Base-by-base conservation (phyloP, 495 filamentous ascomycete genomes). In the Penicillium arizonense region DNA sequence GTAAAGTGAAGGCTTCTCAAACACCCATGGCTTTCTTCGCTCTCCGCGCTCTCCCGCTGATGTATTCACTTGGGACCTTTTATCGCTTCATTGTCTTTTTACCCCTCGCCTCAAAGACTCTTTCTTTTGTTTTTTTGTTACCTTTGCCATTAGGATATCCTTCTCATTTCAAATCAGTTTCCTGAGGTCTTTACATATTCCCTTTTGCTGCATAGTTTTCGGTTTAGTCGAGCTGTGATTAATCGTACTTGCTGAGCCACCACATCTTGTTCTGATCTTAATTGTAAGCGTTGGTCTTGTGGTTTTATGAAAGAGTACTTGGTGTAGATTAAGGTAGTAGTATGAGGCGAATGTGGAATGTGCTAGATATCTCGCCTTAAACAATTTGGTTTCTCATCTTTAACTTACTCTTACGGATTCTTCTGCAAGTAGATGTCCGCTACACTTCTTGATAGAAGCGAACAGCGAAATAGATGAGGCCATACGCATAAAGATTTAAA, bases 101-200 rank as follows among this genome's bases (percentile, higher is more conserved):
- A 38, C 49, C 32, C 42, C 36, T 36, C 37, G 16, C n/a, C 44
- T 16, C 40, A 44, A 44, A 44, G 35, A 24, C 35, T 16, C 50
- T 66, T 53, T 59, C 52, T 52, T 63, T 55, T 66, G 63, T 63
- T 50, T 40, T 40, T 11, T 36, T 47, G 30, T 35, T 36, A 18
- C 45, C 38, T 43, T 38, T 58, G 43, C 57, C 48, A 37, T 50
- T 64, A 63, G 63, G 63, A 66, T 66, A 63, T 66, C 63, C 63
- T 63, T 65, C 50, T 66, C 55, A 61, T 56, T 63, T 61, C 50
- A 44, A 44, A 52, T 33, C 9, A 28, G 41, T 38, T 44, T 52
- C 6, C 37, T 44, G 50, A 52, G 40, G 30, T 44, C 12, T 52
- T 44, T 24, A 11, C 14, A 38, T 18, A 45, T 43, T 37, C 5